Evolutionary conservation across 495 filamentous ascomycete genomes (phyloP).

Genomic region (Immersiella caudata): DNA sequence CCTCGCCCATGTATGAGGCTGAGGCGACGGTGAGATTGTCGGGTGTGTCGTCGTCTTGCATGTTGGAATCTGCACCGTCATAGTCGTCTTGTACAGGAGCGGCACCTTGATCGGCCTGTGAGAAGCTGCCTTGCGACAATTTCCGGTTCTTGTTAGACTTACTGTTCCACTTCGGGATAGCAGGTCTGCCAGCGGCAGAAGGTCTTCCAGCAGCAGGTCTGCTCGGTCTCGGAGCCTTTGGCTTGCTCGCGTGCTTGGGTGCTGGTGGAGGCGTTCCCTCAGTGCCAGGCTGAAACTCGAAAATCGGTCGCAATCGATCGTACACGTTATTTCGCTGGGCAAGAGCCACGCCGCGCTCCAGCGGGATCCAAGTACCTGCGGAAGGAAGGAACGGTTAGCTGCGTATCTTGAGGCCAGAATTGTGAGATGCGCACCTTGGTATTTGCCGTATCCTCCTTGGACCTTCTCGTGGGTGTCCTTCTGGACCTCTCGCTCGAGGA

Average conservation of each 20-base stretch:
- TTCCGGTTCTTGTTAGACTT: constrained; percentile 34
- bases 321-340: constrained; percentile 84
- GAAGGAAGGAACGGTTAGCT: constrained; percentile 27
- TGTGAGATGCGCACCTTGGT: constrained; percentile 69
- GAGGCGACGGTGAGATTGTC: constrained; percentile 79
- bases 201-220: not conserved
- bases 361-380: constrained; percentile 91
- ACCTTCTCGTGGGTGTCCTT: constrained; percentile 96
- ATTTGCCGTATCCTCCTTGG: constrained; percentile 98
- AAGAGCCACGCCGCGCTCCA: constrained; percentile 76
- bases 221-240: constrained; percentile 60
- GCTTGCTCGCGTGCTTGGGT: constrained; percentile 85
- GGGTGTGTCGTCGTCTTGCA: constrained; percentile 78
- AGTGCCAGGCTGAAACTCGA: constrained; percentile 84
- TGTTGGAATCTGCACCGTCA: constrained; percentile 55
- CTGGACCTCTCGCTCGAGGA: constrained; percentile 95
- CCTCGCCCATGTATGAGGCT: constrained; percentile 79
- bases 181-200: constrained; percentile 41
- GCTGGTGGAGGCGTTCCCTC: constrained; percentile 83
- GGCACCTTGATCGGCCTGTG: constrained; percentile 32
- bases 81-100: constrained; percentile 44
- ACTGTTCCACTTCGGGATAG: constrained; percentile 57
- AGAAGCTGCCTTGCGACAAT: constrained; percentile 22
- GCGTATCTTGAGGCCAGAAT: not conserved
- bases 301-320: constrained; percentile 79